Evolutionary conservation across 352 stramenopile species (phyloP).

Genomic region (Pythium guiyangense): DNA sequence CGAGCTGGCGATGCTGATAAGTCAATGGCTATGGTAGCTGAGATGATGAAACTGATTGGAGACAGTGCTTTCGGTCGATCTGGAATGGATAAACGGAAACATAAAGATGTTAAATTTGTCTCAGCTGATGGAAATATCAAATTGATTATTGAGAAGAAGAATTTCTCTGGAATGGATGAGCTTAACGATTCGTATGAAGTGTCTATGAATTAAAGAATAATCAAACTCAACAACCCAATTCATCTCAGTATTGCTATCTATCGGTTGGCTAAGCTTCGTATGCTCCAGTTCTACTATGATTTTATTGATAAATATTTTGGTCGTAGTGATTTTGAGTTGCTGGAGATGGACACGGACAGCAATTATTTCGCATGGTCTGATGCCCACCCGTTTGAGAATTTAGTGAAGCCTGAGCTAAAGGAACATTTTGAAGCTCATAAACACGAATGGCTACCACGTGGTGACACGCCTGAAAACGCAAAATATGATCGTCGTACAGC

Average conservation of each 20-base stretch:
- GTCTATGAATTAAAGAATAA: conserved; percentile 7
- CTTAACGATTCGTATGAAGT: conserved; percentile 13
- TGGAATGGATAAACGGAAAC: conserved; percentile 15
- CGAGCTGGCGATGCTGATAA: conserved; percentile 21
- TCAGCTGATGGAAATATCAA: conserved; percentile 3
- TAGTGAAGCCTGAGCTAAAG: conserved; percentile 13
- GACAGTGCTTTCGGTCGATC: conserved; percentile 14
- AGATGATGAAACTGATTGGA: conserved; percentile 17
- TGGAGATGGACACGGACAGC: conserved; percentile 15
- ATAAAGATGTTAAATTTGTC: conserved; percentile 16
- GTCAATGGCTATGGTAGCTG: conserved; percentile 10
- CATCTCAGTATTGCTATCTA: conserved; percentile 11
- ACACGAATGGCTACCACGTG: conserved; percentile 16
- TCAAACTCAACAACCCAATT: conserved; percentile 10
- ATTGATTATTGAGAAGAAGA: background rate
- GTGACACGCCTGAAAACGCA: background rate
- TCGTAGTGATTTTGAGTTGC: conserved; percentile 12
- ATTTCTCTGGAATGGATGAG: conserved; percentile 3
- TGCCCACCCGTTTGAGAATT: conserved; percentile 11
- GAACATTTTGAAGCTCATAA: background rate
- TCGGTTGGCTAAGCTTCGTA: conserved; percentile 10
- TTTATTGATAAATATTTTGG: conserved; percentile 13
- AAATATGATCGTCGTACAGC: conserved; percentile 8
- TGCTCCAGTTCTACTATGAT: conserved; percentile 15
- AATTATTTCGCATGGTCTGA: conserved; percentile 10